A percentile compares a stretch with the other conserved stretches of the same genome.
These are phyloP conservation scores for Arthrobotrys megalospora DNA, from an alignment of 2,329 filamentous ascomycete genomes.

Conservation along the genomic window DNA sequence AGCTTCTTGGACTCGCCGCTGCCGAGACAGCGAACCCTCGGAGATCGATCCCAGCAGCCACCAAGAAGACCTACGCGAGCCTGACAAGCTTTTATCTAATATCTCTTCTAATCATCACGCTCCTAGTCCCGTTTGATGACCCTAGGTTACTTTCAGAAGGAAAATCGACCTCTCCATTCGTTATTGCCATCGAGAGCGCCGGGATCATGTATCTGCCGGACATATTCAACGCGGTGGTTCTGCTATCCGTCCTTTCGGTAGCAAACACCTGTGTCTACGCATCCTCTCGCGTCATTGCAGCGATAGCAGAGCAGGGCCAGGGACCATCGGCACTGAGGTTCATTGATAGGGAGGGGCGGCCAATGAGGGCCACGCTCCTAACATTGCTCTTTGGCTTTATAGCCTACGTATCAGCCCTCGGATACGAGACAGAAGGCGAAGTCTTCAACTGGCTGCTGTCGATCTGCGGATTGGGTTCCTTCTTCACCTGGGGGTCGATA, in stretches of 20 bases:
- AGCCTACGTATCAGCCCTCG: conserved; percentile 53
- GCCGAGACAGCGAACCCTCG: conserved; percentile 72
- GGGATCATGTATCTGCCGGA: conserved; percentile 75
- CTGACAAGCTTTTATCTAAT: conserved; percentile 71
- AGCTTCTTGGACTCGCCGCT: conserved; percentile 72
- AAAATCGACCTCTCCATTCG: conserved; percentile 72
- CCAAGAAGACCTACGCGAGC: conserved; percentile 71
- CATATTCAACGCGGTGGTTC: conserved; percentile 78
- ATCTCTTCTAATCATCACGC: conserved; percentile 68
- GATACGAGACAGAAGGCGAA: conserved; percentile 62
- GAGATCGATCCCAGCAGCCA: conserved; percentile 70
- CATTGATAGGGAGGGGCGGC: conserved; percentile 75
- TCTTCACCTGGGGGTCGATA: conserved; percentile 83
- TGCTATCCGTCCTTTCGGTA: conserved; percentile 75
- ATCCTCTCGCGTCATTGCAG: conserved; percentile 72
- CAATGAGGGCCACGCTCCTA: conserved; percentile 65
- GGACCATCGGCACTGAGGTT: conserved; percentile 74
- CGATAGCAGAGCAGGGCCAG: conserved; percentile 70
- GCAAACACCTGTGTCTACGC: conserved; percentile 71
- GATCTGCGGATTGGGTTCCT: conserved; percentile 79
- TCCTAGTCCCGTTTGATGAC: conserved; percentile 69
- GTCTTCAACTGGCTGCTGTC: conserved; percentile 79
- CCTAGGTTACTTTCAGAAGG: conserved; percentile 66
- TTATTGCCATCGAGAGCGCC: conserved; percentile 76
- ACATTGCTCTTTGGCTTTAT: conserved; percentile 54